phyloP scores from a whole-genome alignment of 2,329 filamentous ascomycete genomes.

The Ploettnerulaceae sp. region DNA sequence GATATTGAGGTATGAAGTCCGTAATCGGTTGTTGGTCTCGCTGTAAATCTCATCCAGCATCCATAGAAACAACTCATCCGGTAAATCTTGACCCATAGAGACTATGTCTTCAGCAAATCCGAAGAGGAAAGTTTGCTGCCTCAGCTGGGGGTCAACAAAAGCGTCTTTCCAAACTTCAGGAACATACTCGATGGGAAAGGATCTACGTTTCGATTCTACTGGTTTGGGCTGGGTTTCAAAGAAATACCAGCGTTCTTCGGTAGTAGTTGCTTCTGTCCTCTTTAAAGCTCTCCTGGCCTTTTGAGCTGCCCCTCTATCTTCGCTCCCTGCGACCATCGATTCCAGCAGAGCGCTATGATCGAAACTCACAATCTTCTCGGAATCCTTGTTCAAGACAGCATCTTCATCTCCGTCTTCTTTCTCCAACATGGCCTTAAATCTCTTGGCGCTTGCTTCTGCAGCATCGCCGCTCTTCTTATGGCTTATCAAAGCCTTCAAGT shows the following conservation, averaged over 20 bases:
- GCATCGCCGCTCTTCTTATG: conserved; percentile 56
- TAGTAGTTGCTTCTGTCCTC: conserved; percentile 54
- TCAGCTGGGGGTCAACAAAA: conserved; percentile 44
- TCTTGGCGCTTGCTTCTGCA: conserved; percentile 49
- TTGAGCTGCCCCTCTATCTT: conserved; percentile 38
- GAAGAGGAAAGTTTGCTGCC: conserved; percentile 56
- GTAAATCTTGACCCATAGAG: conserved; percentile 41
- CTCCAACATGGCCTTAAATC: conserved; percentile 32
- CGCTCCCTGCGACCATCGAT: conserved; percentile 39
- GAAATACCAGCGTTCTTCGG: conserved; percentile 52
- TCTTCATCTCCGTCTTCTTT: conserved; percentile 22
- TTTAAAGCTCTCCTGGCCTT: conserved; percentile 53
- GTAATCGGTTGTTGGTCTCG: conserved; percentile 51
- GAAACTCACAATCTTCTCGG: conserved; percentile 8
- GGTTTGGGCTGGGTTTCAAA: conserved; percentile 38
- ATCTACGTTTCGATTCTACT: conserved; percentile 16
- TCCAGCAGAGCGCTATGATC: conserved; percentile 38
- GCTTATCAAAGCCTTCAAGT: conserved; percentile 56
- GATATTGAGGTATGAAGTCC: conserved; percentile 53
- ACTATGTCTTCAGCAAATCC: conserved; percentile 56
- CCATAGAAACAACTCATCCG: conserved; percentile 64
- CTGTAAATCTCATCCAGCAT: conserved; percentile 54
- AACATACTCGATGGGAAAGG: conserved; percentile 26
- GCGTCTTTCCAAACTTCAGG: conserved; percentile 23
- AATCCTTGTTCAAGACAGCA: not conserved